phyloP scores from a whole-genome alignment of 179 eudicot species.

The Heliamphora pulchella region DNA sequence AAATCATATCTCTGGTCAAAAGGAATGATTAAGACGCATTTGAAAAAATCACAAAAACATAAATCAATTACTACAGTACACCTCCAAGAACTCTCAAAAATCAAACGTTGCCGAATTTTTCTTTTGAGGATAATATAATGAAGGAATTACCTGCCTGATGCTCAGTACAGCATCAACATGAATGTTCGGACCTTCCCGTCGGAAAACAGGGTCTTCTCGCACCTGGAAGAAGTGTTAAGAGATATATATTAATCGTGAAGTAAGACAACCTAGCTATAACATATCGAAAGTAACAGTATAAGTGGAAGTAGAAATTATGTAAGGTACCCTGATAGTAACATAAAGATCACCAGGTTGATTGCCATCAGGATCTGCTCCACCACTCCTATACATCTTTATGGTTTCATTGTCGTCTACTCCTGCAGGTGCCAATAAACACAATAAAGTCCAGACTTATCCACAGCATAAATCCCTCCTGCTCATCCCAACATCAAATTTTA shows the following conservation, averaged over 20 bases:
- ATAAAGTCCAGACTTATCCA: neutral
- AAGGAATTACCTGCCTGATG: conserved; percentile 27
- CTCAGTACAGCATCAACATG: conserved; percentile 80
- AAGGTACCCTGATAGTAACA: conserved; percentile 63
- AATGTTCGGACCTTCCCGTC: conserved; percentile 83
- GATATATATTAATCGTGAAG: too few relatives aligned
- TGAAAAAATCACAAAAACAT: neutral
- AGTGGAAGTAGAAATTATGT: neutral
- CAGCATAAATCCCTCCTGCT: neutral
- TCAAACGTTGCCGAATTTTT: neutral
- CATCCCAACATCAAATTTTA: too few relatives aligned
- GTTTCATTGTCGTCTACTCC: conserved; percentile 69
- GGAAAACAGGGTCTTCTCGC: conserved; percentile 85
- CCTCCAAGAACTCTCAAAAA: neutral
- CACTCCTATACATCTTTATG: conserved; percentile 62
- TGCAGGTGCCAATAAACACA: conserved; percentile 28
- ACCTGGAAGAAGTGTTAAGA: conserved; percentile 35
- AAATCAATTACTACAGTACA: neutral
- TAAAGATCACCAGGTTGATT: conserved; percentile 83
- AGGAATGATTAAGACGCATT: neutral
- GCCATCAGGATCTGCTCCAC: conserved; percentile 96
- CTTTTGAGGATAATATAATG: neutral
- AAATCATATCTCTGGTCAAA: neutral
- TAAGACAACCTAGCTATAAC: conserved; percentile 7
- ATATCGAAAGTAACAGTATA: conserved; percentile 3